Evolutionary conservation across 805 yeast species (phyloP).

Genomic region (Blastobotrys americana): DNA sequence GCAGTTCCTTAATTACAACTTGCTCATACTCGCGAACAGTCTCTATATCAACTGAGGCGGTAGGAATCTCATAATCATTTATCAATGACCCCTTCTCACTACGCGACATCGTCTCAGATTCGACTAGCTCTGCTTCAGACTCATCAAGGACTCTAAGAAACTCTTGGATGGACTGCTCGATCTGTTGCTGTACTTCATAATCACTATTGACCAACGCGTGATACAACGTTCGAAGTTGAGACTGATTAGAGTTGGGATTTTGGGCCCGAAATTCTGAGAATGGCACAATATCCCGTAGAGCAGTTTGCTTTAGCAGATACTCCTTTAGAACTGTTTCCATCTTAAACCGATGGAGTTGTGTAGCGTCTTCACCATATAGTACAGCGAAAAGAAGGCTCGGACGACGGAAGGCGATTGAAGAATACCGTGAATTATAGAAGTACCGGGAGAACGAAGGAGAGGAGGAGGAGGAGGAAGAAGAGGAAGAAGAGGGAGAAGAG

Average conservation of each 20-base stretch:
- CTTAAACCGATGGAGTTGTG: too few relatives aligned
- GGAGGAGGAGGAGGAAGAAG: too few relatives aligned
- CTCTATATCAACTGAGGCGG: constrained; percentile 1
- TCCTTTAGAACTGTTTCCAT: not conserved
- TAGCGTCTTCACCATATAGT: too few relatives aligned
- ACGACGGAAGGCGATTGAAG: too few relatives aligned
- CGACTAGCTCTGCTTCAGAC: not conserved
- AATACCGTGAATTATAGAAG: too few relatives aligned
- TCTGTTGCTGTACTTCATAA: not conserved
- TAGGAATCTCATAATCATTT: not conserved
- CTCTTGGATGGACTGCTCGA: constrained; percentile 1
- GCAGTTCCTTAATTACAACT: constrained; percentile 3
- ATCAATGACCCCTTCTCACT: not conserved
- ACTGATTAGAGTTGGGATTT: too few relatives aligned
- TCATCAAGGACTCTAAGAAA: not conserved
- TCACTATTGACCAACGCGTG: constrained; percentile 3
- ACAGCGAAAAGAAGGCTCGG: too few relatives aligned
- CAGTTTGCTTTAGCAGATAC: not conserved
- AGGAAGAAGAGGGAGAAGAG: too few relatives aligned
- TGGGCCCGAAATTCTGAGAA: too few relatives aligned
- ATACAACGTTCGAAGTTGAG: constrained; percentile 1
- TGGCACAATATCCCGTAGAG: not conserved
- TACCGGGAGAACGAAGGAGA: too few relatives aligned
- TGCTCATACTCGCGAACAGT: constrained; percentile 1
- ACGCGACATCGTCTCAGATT: not conserved